phyloP scores from a whole-genome alignment of 345 rosid species.

The Dovyalis caffra region DNA sequence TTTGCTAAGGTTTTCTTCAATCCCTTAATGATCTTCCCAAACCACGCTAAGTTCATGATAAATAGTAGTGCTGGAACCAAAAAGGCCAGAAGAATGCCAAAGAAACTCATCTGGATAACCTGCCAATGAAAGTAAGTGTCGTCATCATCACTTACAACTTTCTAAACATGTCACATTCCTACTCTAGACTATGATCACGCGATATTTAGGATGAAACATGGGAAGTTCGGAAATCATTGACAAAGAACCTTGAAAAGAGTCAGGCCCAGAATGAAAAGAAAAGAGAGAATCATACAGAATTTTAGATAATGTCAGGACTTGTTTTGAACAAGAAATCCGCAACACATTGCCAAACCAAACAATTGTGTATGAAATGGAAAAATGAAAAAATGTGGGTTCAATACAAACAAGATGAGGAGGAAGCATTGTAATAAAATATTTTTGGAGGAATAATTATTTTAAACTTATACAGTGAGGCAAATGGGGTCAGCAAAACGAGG shows the following conservation, averaged over 20 bases:
- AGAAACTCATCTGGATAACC: slow-evolving; percentile 28
- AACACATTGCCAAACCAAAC: background rate
- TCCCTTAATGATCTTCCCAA: slow-evolving; percentile 28
- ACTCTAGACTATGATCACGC: background rate
- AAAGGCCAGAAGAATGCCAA: slow-evolving; percentile 21
- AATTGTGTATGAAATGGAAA: background rate
- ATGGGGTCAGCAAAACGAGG: background rate
- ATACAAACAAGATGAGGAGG: background rate
- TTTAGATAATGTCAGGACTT: background rate
- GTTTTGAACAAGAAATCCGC: background rate
- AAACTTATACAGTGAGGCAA: too few relatives aligned
- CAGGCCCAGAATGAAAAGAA: background rate
- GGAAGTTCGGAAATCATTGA: background rate
- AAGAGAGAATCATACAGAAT: background rate
- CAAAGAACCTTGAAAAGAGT: too few relatives aligned
- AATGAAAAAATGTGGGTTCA: background rate
- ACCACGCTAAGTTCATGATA: slow-evolving; percentile 30
- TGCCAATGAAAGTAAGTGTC: slow-evolving; percentile 12
- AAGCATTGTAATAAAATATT: background rate
- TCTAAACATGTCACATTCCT: background rate
- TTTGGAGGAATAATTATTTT: background rate
- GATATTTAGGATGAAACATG: background rate
- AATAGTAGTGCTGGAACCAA: slow-evolving; percentile 26
- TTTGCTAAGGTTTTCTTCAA: slow-evolving; percentile 28
- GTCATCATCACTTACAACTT: background rate